Conservation (phyloP, 1,284 basidiomycete genomes). For the Somion occarium region DNA sequence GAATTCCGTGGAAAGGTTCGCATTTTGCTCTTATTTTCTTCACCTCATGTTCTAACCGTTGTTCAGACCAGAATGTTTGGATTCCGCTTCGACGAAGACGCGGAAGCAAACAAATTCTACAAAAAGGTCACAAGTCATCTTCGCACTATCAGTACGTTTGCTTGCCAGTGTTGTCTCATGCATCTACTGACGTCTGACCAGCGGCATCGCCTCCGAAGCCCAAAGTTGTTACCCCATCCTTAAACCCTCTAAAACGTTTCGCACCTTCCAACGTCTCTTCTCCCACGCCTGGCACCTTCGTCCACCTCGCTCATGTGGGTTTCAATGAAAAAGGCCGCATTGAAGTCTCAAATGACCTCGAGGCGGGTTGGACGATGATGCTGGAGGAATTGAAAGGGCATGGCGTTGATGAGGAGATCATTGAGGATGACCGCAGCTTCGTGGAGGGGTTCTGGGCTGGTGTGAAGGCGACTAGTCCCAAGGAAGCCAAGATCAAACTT, state of each 20-base stretch:
- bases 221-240: constrained; percentile 3
- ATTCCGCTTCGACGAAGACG: constrained; percentile 65
- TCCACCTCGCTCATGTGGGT: constrained; percentile 86
- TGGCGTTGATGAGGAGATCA: constrained; percentile 50
- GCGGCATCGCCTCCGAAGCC: constrained; percentile 2
- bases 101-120: constrained; percentile 53
- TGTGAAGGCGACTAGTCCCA: constrained; percentile 20
- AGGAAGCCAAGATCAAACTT: constrained; percentile 2
- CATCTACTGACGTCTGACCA: not conserved
- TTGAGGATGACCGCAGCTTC: constrained; percentile 60
- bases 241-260: constrained; percentile 31
- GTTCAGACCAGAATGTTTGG: constrained; percentile 74
- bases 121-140: constrained; percentile 46
- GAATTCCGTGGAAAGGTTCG: constrained; percentile 80
- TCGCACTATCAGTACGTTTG: constrained; percentile 14
- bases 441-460: constrained; percentile 60
- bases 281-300: constrained; percentile 74
- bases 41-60: not conserved
- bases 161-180: not conserved
- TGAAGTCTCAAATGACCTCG: constrained; percentile 72
- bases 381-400: constrained; percentile 60
- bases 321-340: constrained; percentile 62
- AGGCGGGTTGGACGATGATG: constrained; percentile 71
- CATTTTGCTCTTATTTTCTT: constrained; percentile 10
- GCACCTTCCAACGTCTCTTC: constrained; percentile 64